Conservation (phyloP, 2,329 filamentous ascomycete species). For the Pseudofabraea citricarpa region DNA sequence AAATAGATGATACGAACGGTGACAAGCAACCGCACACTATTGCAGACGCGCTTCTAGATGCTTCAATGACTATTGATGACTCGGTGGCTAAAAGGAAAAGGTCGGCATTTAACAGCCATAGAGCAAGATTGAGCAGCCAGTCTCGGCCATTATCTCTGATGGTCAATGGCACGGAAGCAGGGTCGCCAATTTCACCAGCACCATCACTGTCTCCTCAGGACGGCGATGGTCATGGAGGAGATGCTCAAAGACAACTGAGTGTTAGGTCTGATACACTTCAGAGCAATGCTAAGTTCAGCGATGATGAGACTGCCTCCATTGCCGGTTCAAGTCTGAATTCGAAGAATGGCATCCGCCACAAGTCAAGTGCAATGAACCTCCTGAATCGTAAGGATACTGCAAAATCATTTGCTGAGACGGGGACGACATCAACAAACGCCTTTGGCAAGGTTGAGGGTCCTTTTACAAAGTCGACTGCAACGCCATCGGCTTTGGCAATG, state of each 20-base stretch:
- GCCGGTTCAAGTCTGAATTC: constrained; percentile 25
- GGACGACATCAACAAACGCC: constrained; percentile 58
- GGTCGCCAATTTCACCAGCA: constrained; percentile 18
- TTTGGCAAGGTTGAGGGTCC: constrained; percentile 59
- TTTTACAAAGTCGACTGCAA: constrained; percentile 24
- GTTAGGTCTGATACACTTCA: constrained; percentile 6
- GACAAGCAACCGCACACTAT: constrained; percentile 60
- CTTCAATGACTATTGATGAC: constrained; percentile 81
- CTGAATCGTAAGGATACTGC: constrained; percentile 50
- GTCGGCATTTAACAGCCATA: constrained; percentile 46
- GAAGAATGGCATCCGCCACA: constrained; percentile 46
- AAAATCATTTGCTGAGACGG: constrained; percentile 61
- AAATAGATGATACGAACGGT: constrained; percentile 28
- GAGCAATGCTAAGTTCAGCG: constrained; percentile 17
- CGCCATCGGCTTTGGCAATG: constrained; percentile 32
- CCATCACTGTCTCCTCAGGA: constrained; percentile 18
- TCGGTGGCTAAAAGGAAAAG: constrained; percentile 49
- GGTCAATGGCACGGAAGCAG: constrained; percentile 11
- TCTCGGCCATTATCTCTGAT: constrained; percentile 8
- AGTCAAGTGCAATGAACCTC: constrained; percentile 57
- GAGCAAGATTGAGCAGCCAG: constrained; percentile 36
- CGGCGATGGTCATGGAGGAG: constrained; percentile 6
- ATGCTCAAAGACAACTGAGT: constrained; percentile 13
- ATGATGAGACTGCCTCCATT: constrained; percentile 26
- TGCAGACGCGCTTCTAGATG: constrained; percentile 84